Conservation (phyloP, 1,139 yeast genomes). For the Yamadazyma buinensis region DNA sequence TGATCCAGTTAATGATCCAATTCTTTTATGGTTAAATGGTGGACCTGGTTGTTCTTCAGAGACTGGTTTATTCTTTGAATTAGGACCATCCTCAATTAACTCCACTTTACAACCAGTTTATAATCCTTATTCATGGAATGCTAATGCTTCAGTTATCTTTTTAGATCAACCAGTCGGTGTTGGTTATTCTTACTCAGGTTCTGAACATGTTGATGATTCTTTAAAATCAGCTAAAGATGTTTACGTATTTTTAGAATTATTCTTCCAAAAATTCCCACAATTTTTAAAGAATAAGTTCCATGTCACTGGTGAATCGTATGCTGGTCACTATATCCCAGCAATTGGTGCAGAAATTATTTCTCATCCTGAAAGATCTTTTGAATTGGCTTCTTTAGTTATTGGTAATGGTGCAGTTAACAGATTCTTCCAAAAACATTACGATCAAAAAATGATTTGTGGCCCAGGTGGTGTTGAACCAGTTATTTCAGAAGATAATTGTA, state of each 20-base stretch:
- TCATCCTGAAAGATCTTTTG: constrained; percentile 58
- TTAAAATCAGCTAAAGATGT: constrained; percentile 73
- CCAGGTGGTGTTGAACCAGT: constrained; percentile 65
- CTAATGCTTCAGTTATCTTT: constrained; percentile 80
- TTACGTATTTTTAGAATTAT: constrained; percentile 63
- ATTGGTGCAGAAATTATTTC: constrained; percentile 65
- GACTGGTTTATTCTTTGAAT: constrained; percentile 79
- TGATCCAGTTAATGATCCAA: constrained; percentile 77
- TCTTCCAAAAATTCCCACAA: constrained; percentile 65
- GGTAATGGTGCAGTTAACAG: constrained; percentile 83
- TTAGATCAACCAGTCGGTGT: constrained; percentile 90
- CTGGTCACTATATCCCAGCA: constrained; percentile 77
- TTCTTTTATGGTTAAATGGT: constrained; percentile 54
- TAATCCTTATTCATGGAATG: constrained; percentile 80
- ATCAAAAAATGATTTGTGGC: constrained; percentile 78
- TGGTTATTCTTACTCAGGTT: constrained; percentile 61
- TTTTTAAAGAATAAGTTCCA: constrained; percentile 56
- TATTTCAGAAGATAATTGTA: constrained; percentile 56
- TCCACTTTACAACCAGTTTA: constrained; percentile 57
- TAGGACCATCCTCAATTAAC: constrained; percentile 75
- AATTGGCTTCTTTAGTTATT: constrained; percentile 61
- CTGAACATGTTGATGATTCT: constrained; percentile 48
- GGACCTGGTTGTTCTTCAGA: constrained; percentile 43
- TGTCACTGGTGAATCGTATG: constrained; percentile 80
- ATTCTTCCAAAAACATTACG: constrained; percentile 55